These are phyloP conservation scores for Phytophthora sp. DNA, from an alignment of 352 stramenopile genomes.

Conservation along the genomic window DNA sequence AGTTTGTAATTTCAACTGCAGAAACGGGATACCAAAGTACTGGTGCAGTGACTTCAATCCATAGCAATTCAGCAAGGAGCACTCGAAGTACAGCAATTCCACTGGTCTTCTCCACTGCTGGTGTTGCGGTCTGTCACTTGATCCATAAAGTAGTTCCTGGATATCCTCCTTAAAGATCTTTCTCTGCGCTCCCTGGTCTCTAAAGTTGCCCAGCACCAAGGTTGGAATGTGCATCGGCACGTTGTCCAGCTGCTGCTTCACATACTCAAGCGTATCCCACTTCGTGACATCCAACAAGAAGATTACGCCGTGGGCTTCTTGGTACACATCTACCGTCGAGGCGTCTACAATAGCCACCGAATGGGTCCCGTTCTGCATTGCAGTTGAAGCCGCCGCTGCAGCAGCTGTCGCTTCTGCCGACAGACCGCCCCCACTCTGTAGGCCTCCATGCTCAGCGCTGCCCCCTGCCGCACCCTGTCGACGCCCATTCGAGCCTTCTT, in stretches of 20 bases:
- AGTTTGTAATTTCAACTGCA: conserved; percentile 81
- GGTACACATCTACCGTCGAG: conserved; percentile 89
- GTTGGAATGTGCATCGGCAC: conserved; percentile 83
- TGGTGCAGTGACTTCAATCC: conserved; percentile 84
- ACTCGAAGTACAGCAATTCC: conserved; percentile 87
- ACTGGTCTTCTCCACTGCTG: conserved; percentile 50
- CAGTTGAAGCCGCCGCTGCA: conserved; percentile 16
- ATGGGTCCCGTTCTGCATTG: conserved; percentile 50
- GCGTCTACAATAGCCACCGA: conserved; percentile 80
- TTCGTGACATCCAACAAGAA: conserved; percentile 90
- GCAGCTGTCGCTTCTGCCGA: conserved; percentile 34
- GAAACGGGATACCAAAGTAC: conserved; percentile 86
- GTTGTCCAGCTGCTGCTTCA: conserved; percentile 67
- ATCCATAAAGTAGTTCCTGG: conserved; percentile 70
- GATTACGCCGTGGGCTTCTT: conserved; percentile 87
- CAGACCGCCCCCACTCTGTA: conserved; percentile 21
- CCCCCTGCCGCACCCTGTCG: neutral
- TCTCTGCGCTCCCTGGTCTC: conserved; percentile 63
- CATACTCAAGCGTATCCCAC: conserved; percentile 85
- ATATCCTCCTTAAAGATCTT: conserved; percentile 91
- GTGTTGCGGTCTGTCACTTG: conserved; percentile 38
- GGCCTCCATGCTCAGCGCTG: conserved; percentile 24
- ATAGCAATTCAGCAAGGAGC: conserved; percentile 85
- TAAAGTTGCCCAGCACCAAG: conserved; percentile 84
- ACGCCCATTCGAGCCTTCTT: neutral